Evolutionary conservation across 306 rosid genomes (phyloP), one percentile per base, ranked within the genome.

Genomic region (Geum urbanum): DNA sequence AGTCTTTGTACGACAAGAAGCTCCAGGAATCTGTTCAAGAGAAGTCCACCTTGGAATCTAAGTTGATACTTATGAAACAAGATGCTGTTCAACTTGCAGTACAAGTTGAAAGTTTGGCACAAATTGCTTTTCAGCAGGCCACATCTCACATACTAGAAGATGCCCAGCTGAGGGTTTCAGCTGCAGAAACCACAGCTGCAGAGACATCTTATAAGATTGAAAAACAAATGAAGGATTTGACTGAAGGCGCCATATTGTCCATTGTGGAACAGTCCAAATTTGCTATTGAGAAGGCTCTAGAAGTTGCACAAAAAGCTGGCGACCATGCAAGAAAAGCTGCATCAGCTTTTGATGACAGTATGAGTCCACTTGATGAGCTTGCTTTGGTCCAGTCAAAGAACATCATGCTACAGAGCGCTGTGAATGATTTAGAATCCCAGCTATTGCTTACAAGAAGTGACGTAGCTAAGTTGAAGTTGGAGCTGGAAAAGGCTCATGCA

Each of bases 61-160:
- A 84, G 75, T 81, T 86, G 72, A 89, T 84, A 76, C 91, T 88
- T 77, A 89, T 87, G 41, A 84, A 88, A 81, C 82, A 82, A 61
- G 91, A 88, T 71, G 91, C 89, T 7, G 83, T 88, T 60, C 88
- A 88, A 59, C 95, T 88, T 72, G 95, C 91, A 32, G 91, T 88
- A 20, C 95, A 84, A 78, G 95, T 88, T 48, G 95, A 88, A 72
- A 88, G 79, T 83, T 78, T 86, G 70, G 95, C 89, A 3, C 86
- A 81, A 67, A 80, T 73, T 80, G 86, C 95, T 79, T 86, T 88
- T 73, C 88, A 88, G 82, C 89, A 84, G 89, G 95, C 86, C 46
- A 88, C 95, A 56, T 82, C 89, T 74, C 91, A 86, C 74, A 86
- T 88, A 75, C 83, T 88, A 73, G 84, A 86, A 77, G 89, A 88